These are phyloP conservation scores for Cyanidium caldarium DNA, from an alignment of 23 red algal species.

Conservation along the genomic window DNA sequence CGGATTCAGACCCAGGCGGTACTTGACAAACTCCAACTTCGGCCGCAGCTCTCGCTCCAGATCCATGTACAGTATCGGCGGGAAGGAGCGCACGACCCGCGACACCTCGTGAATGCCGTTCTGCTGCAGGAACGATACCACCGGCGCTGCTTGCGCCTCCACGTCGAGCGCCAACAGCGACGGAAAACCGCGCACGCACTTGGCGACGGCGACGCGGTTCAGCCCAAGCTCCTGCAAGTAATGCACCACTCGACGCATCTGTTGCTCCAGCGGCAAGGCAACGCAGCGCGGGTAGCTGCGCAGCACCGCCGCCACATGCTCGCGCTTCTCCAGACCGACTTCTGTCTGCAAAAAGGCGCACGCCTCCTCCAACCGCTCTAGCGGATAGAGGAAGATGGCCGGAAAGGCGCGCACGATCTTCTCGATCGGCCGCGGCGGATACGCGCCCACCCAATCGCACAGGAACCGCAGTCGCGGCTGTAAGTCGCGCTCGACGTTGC, in stretches of 20 bases:
- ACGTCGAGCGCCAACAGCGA: slow-evolving; percentile 37
- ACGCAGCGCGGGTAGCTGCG: background rate
- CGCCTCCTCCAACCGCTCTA: no score
- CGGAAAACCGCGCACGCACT: slow-evolving; percentile 37
- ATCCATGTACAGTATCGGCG: slow-evolving; percentile 40
- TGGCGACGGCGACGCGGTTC: background rate
- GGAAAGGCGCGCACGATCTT: no score
- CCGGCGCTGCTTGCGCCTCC: slow-evolving; percentile 14
- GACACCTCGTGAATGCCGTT: slow-evolving; percentile 23
- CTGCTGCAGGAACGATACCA: slow-evolving; percentile 26
- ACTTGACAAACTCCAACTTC: slow-evolving; percentile 31
- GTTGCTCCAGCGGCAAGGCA: background rate
- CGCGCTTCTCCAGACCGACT: no score
- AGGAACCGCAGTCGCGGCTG: no score
- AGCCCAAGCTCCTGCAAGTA: slow-evolving; percentile 44
- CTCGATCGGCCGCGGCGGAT: no score
- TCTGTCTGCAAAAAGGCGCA: no score
- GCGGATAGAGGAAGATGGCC: no score
- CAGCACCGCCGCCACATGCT: background rate
- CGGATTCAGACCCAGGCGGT: slow-evolving; percentile 26
- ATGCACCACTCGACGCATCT: background rate
- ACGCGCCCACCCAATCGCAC: no score
- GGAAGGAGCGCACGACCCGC: slow-evolving; percentile 21
- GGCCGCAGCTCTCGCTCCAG: slow-evolving; percentile 27
- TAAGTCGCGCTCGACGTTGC: no score